Percentiles rank a stretch among this genome's conserved stretches.
phyloP scores from a whole-genome alignment of 2,329 filamentous ascomycete species.

The Calonectria pseudoreteaudii region DNA sequence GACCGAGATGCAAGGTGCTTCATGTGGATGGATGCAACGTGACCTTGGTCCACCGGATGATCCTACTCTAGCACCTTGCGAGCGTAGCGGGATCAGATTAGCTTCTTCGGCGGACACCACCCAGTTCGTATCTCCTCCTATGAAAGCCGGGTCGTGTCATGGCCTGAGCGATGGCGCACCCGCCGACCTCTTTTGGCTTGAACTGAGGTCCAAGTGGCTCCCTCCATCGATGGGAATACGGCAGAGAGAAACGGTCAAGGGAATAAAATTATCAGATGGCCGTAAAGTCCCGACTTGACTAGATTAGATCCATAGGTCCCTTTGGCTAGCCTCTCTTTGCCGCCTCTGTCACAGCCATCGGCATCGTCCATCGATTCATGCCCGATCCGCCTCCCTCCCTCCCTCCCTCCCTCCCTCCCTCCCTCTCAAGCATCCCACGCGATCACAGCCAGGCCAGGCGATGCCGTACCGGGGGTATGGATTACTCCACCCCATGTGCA shows the following conservation, averaged over 20 bases:
- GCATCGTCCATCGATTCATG: not conserved
- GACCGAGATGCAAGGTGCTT: constrained; percentile 12
- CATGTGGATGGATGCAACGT: constrained; percentile 21
- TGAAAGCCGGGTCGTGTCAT: not conserved
- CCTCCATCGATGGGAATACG: not conserved
- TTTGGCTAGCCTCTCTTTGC: not conserved
- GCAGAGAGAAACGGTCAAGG: not conserved
- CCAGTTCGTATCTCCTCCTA: constrained; percentile 14
- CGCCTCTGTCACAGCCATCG: not conserved
- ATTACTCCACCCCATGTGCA: constrained; percentile 2
- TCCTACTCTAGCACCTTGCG: not conserved
- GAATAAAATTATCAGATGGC: constrained; percentile 12
- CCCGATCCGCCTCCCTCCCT: not conserved
- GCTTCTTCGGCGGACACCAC: constrained; percentile 10
- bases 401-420: too few species aligned
- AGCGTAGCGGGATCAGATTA: constrained; percentile 2
- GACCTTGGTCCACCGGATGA: constrained; percentile 14
- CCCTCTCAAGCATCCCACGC: constrained; percentile 13
- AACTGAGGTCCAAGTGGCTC: not conserved
- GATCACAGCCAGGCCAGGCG: not conserved
- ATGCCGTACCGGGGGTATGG: constrained; percentile 14
- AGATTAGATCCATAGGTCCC: not conserved
- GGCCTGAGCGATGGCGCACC: not conserved
- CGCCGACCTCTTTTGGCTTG: not conserved
- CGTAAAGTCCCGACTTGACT: not conserved